Conservation (phyloP, 1,139 yeast species). For the Blastobotrys malaysiensis region DNA sequence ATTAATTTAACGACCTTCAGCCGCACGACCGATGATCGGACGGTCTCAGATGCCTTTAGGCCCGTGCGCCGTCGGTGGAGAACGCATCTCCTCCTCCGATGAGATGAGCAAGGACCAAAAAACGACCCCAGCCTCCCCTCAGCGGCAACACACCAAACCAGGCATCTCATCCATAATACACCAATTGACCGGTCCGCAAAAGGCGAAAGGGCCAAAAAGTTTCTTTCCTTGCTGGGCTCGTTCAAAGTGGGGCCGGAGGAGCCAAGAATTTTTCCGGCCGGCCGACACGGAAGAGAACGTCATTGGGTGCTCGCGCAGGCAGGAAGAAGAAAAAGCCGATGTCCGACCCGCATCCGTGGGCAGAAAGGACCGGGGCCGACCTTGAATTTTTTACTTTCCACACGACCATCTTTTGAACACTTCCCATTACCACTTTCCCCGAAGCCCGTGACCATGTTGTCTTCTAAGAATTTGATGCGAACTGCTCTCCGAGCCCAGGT, state of each 20-base stretch:
- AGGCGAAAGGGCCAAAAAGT: too few relatives aligned
- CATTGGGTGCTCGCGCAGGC: background rate
- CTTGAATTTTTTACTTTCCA: conserved; percentile 4
- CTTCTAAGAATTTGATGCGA: conserved; percentile 3
- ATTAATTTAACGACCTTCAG: background rate
- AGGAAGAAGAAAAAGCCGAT: background rate
- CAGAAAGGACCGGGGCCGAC: background rate
- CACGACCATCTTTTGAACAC: background rate
- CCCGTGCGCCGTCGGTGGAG: background rate
- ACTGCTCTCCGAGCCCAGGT: conserved; percentile 1
- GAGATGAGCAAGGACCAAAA: background rate
- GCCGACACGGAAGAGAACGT: background rate
- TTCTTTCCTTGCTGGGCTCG: too few relatives aligned
- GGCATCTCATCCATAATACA: too few relatives aligned
- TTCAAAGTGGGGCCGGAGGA: background rate
- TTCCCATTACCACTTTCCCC: background rate
- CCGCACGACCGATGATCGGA: background rate
- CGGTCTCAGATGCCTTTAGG: background rate
- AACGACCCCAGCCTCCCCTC: too few relatives aligned
- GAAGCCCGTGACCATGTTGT: background rate
- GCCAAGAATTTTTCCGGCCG: background rate
- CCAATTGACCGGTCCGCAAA: too few relatives aligned
- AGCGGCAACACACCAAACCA: too few relatives aligned
- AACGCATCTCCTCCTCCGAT: background rate
- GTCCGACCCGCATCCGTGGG: background rate